Evolutionary conservation across 768 basidiomycete species (phyloP).

Genomic region (Mycena indigotica): DNA sequence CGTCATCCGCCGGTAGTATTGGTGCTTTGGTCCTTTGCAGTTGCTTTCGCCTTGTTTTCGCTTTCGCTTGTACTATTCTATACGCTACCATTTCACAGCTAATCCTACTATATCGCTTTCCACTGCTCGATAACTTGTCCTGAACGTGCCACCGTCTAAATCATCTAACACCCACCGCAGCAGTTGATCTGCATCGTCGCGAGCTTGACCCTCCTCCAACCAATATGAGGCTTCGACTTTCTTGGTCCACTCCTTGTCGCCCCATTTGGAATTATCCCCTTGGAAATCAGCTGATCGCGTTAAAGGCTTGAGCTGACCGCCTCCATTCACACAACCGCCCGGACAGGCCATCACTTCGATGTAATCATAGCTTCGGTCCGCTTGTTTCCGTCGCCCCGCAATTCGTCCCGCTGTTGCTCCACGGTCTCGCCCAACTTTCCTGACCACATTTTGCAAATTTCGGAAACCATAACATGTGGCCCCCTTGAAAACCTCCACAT

Average conservation of each 20-base stretch:
- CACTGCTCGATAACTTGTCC: conserved; percentile 84
- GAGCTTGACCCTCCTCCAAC: conserved; percentile 40
- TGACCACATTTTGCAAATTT: conserved; percentile 94
- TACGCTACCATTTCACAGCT: conserved; percentile 67
- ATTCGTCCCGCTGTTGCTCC: conserved; percentile 66
- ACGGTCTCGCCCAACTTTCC: conserved; percentile 85
- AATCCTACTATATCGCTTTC: conserved; percentile 82
- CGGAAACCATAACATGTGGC: conserved; percentile 97
- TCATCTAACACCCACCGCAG: conserved; percentile 32
- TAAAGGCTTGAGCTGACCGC: conserved; percentile 73
- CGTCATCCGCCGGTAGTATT: conserved; percentile 5
- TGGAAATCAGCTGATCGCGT: conserved; percentile 50
- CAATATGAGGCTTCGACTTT: conserved; percentile 86
- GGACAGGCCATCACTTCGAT: conserved; percentile 99
- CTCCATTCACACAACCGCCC: conserved; percentile 95
- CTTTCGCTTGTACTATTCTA: conserved; percentile 16
- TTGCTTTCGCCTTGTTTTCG: background rate
- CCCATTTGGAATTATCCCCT: conserved; percentile 77
- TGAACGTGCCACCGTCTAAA: conserved; percentile 54
- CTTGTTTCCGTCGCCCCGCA: conserved; percentile 34
- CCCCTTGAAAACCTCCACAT: conserved; percentile 77
- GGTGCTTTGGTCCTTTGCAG: background rate
- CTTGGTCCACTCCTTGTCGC: conserved; percentile 79
- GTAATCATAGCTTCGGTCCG: conserved; percentile 73
- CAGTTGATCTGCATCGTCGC: conserved; percentile 28